Conservation (phyloP, 306 rosid species). For the Gastrolobium bilobum region DNA sequence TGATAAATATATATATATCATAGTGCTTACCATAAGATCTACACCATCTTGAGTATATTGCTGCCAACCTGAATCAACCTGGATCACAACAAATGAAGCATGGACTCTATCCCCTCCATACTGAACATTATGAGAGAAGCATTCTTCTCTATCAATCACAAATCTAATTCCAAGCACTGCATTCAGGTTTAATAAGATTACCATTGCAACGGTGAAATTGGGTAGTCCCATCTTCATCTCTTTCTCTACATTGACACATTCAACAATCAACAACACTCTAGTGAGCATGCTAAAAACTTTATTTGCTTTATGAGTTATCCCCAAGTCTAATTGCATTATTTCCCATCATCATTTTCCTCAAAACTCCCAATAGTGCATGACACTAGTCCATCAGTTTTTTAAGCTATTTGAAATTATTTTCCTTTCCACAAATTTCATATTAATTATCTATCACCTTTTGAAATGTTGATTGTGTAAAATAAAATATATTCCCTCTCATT, state of each 20-base stretch:
- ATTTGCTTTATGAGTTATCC: not conserved
- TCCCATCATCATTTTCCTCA: not conserved
- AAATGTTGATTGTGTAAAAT: conserved; percentile 1
- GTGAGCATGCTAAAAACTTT: not conserved
- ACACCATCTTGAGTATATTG: conserved; percentile 62
- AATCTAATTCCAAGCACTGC: conserved; percentile 72
- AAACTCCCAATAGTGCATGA: not conserved
- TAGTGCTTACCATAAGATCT: conserved; percentile 62
- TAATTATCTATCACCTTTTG: not conserved
- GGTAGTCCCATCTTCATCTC: conserved; percentile 57
- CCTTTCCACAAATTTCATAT: not conserved
- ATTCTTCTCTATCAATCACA: conserved; percentile 75
- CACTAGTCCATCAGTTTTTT: not conserved
- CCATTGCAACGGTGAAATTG: conserved; percentile 44
- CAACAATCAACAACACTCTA: conserved; percentile 20
- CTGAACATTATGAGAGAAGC: conserved; percentile 64
- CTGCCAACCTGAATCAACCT: conserved; percentile 71
- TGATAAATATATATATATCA: not conserved
- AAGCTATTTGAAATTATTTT: not conserved
- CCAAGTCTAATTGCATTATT: not conserved
- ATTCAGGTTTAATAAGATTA: conserved; percentile 52
- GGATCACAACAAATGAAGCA: conserved; percentile 74
- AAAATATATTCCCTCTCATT: conserved; percentile 2
- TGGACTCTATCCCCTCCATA: conserved; percentile 71
- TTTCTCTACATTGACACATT: conserved; percentile 48